Evolutionary conservation across 2,329 filamentous ascomycete species (phyloP).

Genomic region (Colletotrichum tropicale): DNA sequence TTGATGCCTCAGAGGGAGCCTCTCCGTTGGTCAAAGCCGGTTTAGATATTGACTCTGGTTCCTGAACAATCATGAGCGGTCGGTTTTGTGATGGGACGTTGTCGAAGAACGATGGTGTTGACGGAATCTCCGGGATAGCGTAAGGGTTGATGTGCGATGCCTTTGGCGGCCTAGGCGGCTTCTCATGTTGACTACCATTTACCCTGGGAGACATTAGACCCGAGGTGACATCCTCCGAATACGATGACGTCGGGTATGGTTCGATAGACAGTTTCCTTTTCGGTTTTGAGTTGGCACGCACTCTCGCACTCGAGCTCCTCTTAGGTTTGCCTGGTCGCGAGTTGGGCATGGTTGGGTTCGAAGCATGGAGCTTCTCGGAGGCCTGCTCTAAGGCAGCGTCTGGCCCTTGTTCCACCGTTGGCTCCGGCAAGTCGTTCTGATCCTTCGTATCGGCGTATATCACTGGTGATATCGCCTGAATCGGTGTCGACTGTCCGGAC

Average conservation of each 20-base stretch:
- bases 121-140: conserved; percentile 38
- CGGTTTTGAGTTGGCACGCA: conserved; percentile 30
- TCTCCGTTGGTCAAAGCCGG: neutral
- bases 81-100: conserved; percentile 32
- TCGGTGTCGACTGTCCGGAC: conserved; percentile 9
- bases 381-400: neutral
- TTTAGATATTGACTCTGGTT: conserved; percentile 4
- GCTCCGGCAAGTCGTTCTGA: conserved; percentile 15
- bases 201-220: conserved; percentile 33
- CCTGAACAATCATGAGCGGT: conserved; percentile 3
- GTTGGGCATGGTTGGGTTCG: neutral
- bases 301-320: conserved; percentile 26
- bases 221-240: conserved; percentile 32
- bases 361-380: conserved; percentile 8
- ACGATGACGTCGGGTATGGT: conserved; percentile 26
- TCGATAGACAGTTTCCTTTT: conserved; percentile 34
- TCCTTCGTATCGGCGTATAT: conserved; percentile 22
- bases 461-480: conserved; percentile 2
- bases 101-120: conserved; percentile 42
- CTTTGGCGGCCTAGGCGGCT: conserved; percentile 35
- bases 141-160: conserved; percentile 25
- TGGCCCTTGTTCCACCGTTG: neutral
- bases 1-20: neutral
- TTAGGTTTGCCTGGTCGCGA: conserved; percentile 7
- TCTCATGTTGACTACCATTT: conserved; percentile 36